Evolutionary conservation across 2,329 filamentous ascomycete genomes (phyloP).

Genomic region (Claviceps monticola): DNA sequence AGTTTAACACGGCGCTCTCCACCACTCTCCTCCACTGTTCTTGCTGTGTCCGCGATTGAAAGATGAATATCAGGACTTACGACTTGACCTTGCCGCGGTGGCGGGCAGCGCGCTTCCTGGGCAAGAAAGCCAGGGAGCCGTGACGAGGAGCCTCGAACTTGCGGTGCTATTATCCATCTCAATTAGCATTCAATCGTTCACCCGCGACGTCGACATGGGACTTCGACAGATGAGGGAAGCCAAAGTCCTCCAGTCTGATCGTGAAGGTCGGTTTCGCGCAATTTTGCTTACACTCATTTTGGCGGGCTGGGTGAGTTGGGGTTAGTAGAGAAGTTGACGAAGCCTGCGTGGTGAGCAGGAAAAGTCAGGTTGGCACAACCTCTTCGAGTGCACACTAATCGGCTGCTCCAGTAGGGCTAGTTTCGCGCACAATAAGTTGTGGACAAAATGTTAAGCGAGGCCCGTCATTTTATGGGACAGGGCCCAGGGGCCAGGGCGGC

Average conservation of each 20-base stretch:
- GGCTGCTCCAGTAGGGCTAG: not conserved
- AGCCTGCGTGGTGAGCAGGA: slow-evolving; percentile 16
- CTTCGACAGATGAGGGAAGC: not conserved
- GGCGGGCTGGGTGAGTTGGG: not conserved
- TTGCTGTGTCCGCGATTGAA: no score
- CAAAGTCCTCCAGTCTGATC: no score
- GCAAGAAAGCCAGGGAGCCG: slow-evolving; percentile 80
- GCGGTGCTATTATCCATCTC: slow-evolving; percentile 28
- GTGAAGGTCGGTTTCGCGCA: no score
- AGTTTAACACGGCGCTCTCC: not conserved
- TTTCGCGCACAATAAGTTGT: slow-evolving; percentile 16
- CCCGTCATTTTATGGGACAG: slow-evolving; percentile 6
- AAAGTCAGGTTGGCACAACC: slow-evolving; percentile 10
- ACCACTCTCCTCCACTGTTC: not conserved
- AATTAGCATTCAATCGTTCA: slow-evolving; percentile 3
- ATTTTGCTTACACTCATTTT: slow-evolving; percentile 18
- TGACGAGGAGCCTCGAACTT: slow-evolving; percentile 80
- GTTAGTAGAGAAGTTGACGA: slow-evolving; percentile 15
- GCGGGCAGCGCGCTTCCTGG: slow-evolving; percentile 82
- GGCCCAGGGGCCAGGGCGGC: not conserved
- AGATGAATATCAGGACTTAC: slow-evolving; percentile 39
- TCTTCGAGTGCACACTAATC: not conserved
- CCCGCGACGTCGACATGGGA: not conserved
- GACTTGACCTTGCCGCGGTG: slow-evolving; percentile 98
- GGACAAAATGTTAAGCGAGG: slow-evolving; percentile 27